Percentiles rank a stretch among this genome's conserved stretches.
phyloP scores from a whole-genome alignment of 306 rosid genomes.

The Dalbergia cultrata region DNA sequence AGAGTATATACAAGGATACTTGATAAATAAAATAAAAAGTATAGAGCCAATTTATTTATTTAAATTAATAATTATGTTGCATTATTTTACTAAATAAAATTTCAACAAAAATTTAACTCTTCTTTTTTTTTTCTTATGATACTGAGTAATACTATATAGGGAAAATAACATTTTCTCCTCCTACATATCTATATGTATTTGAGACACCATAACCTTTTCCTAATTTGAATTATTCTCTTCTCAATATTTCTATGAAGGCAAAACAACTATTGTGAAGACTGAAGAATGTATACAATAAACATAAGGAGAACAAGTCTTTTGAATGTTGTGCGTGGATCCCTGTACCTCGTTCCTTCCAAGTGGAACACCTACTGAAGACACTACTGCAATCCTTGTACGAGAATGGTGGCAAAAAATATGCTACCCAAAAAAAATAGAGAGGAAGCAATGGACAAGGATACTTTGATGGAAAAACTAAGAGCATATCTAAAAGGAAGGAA shows the following conservation, averaged over 20 bases:
- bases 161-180: too few relatives aligned
- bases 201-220: neutral
- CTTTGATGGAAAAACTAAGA: neutral
- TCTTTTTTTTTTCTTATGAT: too few relatives aligned
- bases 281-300: neutral
- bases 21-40: too few relatives aligned
- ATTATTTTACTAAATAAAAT: too few relatives aligned
- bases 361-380: neutral
- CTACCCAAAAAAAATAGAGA: neutral
- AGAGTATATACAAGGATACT: too few relatives aligned
- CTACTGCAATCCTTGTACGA: neutral
- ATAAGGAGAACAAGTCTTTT: neutral
- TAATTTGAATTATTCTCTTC: neutral
- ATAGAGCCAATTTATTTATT: too few relatives aligned
- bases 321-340: slow-evolving; percentile 16
- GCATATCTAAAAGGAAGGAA: neutral
- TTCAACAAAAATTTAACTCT: too few relatives aligned
- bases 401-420: neutral
- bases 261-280: slow-evolving; percentile 23
- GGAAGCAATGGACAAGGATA: neutral
- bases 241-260: neutral
- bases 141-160: too few relatives aligned
- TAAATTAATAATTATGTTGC: too few relatives aligned
- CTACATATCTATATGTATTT: too few relatives aligned
- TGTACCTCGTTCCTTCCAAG: neutral